Evolutionary conservation across 345 rosid genomes (phyloP).

Genomic region (Gossypium stocksii): DNA sequence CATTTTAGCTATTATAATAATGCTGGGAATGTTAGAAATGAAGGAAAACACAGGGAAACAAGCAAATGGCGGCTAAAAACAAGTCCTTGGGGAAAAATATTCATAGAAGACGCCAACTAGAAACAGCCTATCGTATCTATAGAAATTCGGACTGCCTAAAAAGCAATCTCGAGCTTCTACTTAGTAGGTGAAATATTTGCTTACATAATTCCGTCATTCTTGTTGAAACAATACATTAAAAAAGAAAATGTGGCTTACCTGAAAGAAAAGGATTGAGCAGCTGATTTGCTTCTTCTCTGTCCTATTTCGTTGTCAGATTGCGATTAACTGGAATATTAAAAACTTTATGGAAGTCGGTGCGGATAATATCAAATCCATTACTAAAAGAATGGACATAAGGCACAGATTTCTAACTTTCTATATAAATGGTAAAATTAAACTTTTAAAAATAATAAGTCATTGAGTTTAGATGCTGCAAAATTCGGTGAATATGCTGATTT

Average conservation of each 20-base stretch:
- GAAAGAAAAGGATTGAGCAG: not conserved
- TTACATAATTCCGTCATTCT: too few species aligned
- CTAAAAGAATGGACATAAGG: too few species aligned
- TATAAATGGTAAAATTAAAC: too few species aligned
- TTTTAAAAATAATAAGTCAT: too few species aligned
- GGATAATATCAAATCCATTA: too few species aligned
- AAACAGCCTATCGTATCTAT: not conserved
- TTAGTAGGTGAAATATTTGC: too few species aligned
- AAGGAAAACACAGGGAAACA: not conserved
- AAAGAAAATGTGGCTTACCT: not conserved
- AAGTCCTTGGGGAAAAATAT: not conserved
- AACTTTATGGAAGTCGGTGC: not conserved
- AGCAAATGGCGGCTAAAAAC: not conserved
- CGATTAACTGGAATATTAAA: not conserved
- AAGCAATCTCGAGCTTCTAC: too few species aligned
- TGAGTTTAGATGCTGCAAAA: too few species aligned
- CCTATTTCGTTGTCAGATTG: constrained; percentile 3
- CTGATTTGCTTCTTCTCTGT: not conserved
- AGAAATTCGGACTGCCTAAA: too few species aligned
- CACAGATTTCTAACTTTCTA: too few species aligned
- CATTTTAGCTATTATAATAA: not conserved
- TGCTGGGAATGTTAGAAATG: not conserved
- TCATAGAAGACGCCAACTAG: not conserved
- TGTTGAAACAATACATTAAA: not conserved
- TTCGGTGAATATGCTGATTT: too few species aligned